A percentile compares a stretch with the other conserved stretches of the same genome.
These are phyloP conservation scores for Venturia carpophila DNA, from an alignment of 2,329 filamentous ascomycete species.

Conservation along the genomic window DNA sequence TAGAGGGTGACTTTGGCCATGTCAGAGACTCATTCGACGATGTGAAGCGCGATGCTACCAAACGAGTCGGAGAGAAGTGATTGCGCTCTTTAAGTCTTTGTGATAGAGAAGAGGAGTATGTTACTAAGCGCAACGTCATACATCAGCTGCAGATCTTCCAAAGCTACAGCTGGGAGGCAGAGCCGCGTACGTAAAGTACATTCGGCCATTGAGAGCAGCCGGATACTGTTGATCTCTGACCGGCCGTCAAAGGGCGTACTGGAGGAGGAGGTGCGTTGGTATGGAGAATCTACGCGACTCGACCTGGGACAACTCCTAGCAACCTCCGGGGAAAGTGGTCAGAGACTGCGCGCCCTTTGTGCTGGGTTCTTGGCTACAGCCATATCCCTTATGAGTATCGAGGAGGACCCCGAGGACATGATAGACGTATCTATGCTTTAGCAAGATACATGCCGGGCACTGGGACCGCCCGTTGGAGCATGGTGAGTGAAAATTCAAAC, in stretches of 20 bases:
- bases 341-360: background rate
- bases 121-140: constrained; percentile 10
- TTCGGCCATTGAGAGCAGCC: background rate
- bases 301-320: background rate
- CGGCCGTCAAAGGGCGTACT: background rate
- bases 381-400: background rate
- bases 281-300: background rate
- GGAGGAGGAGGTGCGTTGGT: too few relatives aligned
- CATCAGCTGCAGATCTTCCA: background rate
- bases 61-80: background rate
- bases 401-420: background rate
- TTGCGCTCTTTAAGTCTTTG: background rate
- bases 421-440: too few relatives aligned
- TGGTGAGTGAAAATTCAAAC: too few relatives aligned
- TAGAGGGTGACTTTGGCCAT: constrained; percentile 47
- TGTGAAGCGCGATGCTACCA: background rate
- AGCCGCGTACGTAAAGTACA: background rate
- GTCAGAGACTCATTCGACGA: constrained; percentile 14
- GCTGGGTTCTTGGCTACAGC: too few relatives aligned
- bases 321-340: background rate
- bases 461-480: too few relatives aligned
- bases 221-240: too few relatives aligned
- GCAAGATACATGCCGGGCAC: too few relatives aligned
- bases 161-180: too few relatives aligned
- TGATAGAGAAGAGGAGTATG: too few relatives aligned